Base-by-base conservation (phyloP, 345 rosid genomes). In the Angophora floribunda region DNA sequence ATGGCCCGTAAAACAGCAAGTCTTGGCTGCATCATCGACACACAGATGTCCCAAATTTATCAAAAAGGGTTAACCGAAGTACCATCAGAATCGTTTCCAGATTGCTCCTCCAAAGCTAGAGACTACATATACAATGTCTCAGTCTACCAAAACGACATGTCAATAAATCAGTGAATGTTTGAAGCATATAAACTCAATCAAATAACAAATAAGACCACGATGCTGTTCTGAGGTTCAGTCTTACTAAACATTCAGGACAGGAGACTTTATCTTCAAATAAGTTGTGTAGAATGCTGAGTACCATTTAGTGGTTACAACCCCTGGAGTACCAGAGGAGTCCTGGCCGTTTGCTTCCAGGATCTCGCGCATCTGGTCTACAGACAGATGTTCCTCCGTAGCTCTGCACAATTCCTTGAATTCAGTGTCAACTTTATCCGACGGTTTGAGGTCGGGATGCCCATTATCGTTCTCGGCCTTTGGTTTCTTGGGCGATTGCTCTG, bases 401-500 rank as follows among this genome's bases (percentile, higher is more conserved):
- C 93, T 93, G 84, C 93, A 89, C 47, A 96, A 95, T 30, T 94
- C 95, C 51, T 88, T 92, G 88, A 91, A 95, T 92, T 96, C 97
- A 9, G 85, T 53, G 4, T 91, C 88, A 5, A 90, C 86, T 2
- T 89, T 87, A 49, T 63, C 92, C 7, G 89, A 85, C 59, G 90
- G 59, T 82, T 93, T 93, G 45, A 90, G 92, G 85, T 91, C 49
- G 2, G 86, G 87, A 6, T 53, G n/a, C 28, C 89, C 88, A 44
- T 92, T 85, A 47, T 90, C 90, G 52, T 53, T 92, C 80, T 95
- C 96, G 3, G 91, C 47, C 87, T 94, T 96, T 2, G 93, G 87
- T 88, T 96, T 96, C 94, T 97, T 96, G 2, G 92, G 96, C 30
- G 95, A 91, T 41, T 94, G 95, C 82, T 92, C 95, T 21, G 91